These are phyloP conservation scores for Tricholoma hemisulphureum DNA, from an alignment of 768 basidiomycete genomes.

Conservation along the genomic window DNA sequence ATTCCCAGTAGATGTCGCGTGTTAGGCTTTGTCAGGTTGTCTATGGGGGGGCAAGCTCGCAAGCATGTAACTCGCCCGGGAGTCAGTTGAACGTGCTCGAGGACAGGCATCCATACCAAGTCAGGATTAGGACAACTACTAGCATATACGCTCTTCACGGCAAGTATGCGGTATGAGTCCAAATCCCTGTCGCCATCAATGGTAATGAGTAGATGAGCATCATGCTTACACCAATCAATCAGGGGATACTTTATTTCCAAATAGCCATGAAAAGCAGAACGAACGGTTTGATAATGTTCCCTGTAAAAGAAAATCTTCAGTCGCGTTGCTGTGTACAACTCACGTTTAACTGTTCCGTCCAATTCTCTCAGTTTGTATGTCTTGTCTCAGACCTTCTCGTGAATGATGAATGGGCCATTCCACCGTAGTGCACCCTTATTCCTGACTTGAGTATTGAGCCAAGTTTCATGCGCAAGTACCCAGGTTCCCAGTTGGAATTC, in stretches of 20 bases:
- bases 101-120: no score
- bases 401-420: constrained; percentile 29
- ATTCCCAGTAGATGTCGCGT: no score
- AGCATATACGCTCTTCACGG: no score
- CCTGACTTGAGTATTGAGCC: constrained; percentile 27
- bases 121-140: no score
- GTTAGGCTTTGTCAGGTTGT: no score
- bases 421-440: constrained; percentile 27
- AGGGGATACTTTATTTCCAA: neutral
- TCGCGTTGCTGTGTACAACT: constrained; percentile 11
- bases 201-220: no score
- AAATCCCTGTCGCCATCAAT: no score
- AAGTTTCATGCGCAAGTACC: constrained; percentile 31
- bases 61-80: no score
- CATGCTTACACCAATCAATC: no score
- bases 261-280: neutral
- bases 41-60: no score
- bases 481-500: constrained; percentile 26
- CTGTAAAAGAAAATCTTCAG: constrained; percentile 8
- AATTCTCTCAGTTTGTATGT: constrained; percentile 15
- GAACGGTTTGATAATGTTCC: constrained; percentile 13
- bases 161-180: no score
- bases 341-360: constrained; percentile 15
- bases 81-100: no score
- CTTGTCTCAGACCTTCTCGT: constrained; percentile 7